phyloP scores from a whole-genome alignment of 1,284 basidiomycete genomes.

The Apiotrichum laibachii region DNA sequence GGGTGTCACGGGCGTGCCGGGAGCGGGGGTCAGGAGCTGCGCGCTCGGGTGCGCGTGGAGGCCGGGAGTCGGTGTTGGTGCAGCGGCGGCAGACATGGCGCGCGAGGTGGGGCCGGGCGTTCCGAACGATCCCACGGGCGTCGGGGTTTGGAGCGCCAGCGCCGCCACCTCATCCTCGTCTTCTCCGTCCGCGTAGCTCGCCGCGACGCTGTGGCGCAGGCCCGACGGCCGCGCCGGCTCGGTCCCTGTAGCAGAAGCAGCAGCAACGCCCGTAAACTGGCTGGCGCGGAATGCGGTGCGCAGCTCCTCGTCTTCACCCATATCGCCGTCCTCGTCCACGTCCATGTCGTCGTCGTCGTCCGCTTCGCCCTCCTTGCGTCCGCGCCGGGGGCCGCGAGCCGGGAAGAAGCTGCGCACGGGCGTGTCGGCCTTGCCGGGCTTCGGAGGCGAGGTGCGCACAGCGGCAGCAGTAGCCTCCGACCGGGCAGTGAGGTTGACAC shows the following conservation, averaged over 20 bases:
- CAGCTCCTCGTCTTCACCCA: background rate
- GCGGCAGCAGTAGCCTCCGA: background rate
- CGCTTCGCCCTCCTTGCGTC: background rate
- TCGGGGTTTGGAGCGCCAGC: background rate
- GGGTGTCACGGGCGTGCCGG: background rate
- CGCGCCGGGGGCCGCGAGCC: background rate
- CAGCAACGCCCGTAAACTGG: background rate
- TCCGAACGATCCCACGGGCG: background rate
- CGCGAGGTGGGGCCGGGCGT: too few relatives aligned
- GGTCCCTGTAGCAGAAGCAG: background rate
- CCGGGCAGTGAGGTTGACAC: slow-evolving; percentile 26
- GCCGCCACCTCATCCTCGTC: background rate
- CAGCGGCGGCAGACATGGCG: too few relatives aligned
- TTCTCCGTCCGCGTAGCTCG: background rate
- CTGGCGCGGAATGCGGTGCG: background rate
- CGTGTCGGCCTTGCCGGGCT: background rate
- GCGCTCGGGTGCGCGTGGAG: background rate
- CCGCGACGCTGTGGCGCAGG: background rate
- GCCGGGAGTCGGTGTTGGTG: background rate
- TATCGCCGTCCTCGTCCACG: background rate
- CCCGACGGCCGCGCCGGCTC: background rate
- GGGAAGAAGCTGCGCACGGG: slow-evolving; percentile 18
- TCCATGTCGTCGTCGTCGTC: background rate
- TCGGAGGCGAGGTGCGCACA: background rate
- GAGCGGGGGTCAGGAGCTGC: background rate